phyloP scores from a whole-genome alignment of 176 grass and related monocot genomes.

The Miscanthus lutarioriparius region DNA sequence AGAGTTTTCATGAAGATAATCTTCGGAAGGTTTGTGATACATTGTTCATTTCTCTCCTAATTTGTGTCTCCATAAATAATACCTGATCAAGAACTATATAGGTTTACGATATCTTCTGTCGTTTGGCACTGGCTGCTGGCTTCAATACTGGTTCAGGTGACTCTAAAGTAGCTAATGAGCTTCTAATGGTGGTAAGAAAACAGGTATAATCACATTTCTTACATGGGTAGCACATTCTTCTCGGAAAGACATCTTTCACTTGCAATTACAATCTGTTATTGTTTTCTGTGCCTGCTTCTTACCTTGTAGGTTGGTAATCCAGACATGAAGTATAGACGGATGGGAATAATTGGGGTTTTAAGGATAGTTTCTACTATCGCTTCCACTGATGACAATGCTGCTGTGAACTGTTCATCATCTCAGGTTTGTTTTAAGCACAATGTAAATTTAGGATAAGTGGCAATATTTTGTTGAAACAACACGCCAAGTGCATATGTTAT shows the following conservation, averaged over 20 bases:
- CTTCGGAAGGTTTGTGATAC: conserved; percentile 70
- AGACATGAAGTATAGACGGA: conserved; percentile 87
- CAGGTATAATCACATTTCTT: conserved; percentile 51
- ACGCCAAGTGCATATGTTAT: background rate
- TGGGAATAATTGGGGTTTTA: conserved; percentile 97
- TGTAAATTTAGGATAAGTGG: background rate
- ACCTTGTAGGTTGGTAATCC: conserved; percentile 73
- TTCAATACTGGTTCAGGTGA: conserved; percentile 58
- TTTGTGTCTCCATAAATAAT: conserved; percentile 4
- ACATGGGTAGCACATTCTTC: background rate
- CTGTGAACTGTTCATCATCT: conserved; percentile 53
- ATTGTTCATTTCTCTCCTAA: conserved; percentile 29
- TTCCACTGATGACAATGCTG: conserved; percentile 51
- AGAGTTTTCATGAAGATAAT: conserved; percentile 78
- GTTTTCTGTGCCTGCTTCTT: conserved; percentile 18
- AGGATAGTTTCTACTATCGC: conserved; percentile 74
- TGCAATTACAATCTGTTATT: conserved; percentile 2
- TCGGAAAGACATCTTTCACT: conserved; percentile 10
- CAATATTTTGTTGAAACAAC: conserved; percentile 33
- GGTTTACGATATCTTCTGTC: conserved; percentile 89
- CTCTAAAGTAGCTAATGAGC: conserved; percentile 78
- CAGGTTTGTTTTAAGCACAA: conserved; percentile 53
- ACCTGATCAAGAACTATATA: conserved; percentile 14
- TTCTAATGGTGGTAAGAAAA: conserved; percentile 96
- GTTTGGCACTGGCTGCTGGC: conserved; percentile 69